Evolutionary conservation across 1,284 basidiomycete species (phyloP), one percentile per base, ranked within the genome.

Genomic region (Phylloporus sp.): DNA sequence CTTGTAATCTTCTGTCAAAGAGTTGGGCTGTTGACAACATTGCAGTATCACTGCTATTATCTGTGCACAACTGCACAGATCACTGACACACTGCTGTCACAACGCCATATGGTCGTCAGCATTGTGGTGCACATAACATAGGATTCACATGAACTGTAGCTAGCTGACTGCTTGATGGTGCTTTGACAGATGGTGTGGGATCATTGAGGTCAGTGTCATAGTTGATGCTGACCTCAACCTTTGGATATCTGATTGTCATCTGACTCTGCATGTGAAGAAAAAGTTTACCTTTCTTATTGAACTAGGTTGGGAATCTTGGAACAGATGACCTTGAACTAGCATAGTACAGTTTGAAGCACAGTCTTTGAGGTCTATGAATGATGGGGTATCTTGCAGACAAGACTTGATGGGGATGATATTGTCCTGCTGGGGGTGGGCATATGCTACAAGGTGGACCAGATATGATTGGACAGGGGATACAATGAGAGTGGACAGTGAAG

Each of bases 281-380:
- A 70, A 47, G 82, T 82, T 60, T 76, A 70, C 70, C 81, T 82
- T 71, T 91, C 90, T 73, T 82, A 5, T 32, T 76, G 81, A 67
- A 87, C 80, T 19, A 93, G 81, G 55, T 89, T 86, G 32, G 3
- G 88, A 6, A 94, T 79, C 79, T 89, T 91, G 32, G 81, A 73
- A 14, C 91, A 88, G 27, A 94, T 85, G 5, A 91, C 92, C 77
- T 93, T 91, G 35, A 94, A 81, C 73, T 94, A 94, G 77, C 92
- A 94, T 0, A 94, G 80, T 0, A 92, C 93, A 0, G 91, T 91
- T 77, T 94, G 92, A 10, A 94, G 83, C 20, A 93, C 90, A 58
- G 84, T 87, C 27, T 89, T 90, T 15, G 92, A 92, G 1, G 92
- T 94, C 63, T 90, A 85, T 23, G 92, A 94, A 35, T 91, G 89